Conservation (phyloP, 176 grass and related monocot species). For the Carex littledalei region DNA sequence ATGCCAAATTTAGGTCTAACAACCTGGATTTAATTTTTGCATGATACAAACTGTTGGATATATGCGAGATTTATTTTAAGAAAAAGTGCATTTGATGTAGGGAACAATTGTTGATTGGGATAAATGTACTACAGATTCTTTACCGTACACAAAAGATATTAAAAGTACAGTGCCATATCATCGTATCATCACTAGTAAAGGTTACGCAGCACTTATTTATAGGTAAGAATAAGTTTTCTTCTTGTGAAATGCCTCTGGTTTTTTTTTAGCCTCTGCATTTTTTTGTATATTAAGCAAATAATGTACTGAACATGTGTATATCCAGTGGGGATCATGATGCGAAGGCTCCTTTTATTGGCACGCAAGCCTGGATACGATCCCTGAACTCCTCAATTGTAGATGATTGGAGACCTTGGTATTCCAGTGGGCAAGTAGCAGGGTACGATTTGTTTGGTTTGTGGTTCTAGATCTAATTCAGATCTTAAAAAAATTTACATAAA, state of each 20-base stretch:
- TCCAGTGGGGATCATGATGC: constrained; percentile 69
- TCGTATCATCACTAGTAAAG: no score
- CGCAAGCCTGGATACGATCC: constrained; percentile 50
- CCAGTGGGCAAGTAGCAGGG: constrained; percentile 55
- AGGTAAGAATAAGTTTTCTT: neutral
- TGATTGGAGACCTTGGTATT: constrained; percentile 57
- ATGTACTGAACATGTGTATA: neutral
- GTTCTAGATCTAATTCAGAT: neutral
- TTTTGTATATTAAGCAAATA: neutral
- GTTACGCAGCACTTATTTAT: no score
- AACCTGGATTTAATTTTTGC: no score
- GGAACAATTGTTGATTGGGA: no score
- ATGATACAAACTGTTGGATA: no score
- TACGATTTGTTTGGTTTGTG: neutral
- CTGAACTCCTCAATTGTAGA: constrained; percentile 41
- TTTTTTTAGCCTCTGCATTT: neutral
- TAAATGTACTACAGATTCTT: no score
- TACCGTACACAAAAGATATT: no score
- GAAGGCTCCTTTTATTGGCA: constrained; percentile 31
- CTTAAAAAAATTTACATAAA: neutral
- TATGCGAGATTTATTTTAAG: no score
- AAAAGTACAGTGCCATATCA: no score
- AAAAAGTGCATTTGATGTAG: no score
- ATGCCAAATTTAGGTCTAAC: no score
- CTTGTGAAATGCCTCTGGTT: neutral